phyloP scores from a whole-genome alignment of 208 protist species.

The Novymonas esmeraldas region DNA sequence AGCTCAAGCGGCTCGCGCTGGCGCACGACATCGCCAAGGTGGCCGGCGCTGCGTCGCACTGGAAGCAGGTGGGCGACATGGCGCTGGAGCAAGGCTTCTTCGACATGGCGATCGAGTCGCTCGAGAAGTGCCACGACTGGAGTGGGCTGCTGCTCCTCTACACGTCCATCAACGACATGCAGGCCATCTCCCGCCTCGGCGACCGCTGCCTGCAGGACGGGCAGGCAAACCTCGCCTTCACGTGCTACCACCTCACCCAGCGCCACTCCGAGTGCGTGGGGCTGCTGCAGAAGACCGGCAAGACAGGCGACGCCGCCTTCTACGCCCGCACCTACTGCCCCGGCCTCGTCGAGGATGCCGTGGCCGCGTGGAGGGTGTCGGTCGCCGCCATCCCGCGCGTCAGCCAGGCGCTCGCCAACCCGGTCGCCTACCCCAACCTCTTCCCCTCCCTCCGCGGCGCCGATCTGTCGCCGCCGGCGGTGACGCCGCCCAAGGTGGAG shows the following conservation, averaged over 20 bases:
- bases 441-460: slow-evolving; percentile 75
- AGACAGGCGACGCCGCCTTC: slow-evolving; percentile 94
- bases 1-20: slow-evolving; percentile 79
- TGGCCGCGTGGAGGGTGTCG: slow-evolving; percentile 90
- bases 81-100: slow-evolving; percentile 81
- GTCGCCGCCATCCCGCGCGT: slow-evolving; percentile 78
- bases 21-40: slow-evolving; percentile 81
- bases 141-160: slow-evolving; percentile 85
- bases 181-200: slow-evolving; percentile 76
- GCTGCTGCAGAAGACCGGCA: slow-evolving; percentile 81
- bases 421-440: slow-evolving; percentile 94
- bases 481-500: not conserved
- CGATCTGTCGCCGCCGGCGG: not conserved
- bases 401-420: slow-evolving; percentile 92
- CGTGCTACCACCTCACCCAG: slow-evolving; percentile 86
- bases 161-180: slow-evolving; percentile 65
- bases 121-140: slow-evolving; percentile 63
- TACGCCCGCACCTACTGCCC: slow-evolving; percentile 96
- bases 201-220: slow-evolving; percentile 60
- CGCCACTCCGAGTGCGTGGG: slow-evolving; percentile 86
- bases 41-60: slow-evolving; percentile 78
- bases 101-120: slow-evolving; percentile 80
- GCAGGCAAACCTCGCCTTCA: slow-evolving; percentile 95
- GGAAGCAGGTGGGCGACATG: slow-evolving; percentile 96
- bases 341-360: slow-evolving; percentile 64